Evolutionary conservation across 1,139 yeast genomes (phyloP).

Genomic region (Taiozyma sp.): DNA sequence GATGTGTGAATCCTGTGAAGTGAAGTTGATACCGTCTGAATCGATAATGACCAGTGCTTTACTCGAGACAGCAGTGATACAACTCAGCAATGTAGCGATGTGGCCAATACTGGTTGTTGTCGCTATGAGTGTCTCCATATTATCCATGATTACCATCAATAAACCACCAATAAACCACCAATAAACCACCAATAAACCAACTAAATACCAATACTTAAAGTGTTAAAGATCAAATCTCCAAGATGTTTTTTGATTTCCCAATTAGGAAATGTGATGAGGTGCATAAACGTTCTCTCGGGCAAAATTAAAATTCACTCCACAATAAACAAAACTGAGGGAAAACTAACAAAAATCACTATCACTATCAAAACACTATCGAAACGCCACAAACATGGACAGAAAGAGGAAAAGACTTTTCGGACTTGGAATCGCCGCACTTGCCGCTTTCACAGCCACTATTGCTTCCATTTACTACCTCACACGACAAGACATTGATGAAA

Average conservation of each 20-base stretch:
- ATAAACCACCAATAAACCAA: too few relatives aligned
- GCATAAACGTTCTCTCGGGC: not conserved
- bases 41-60: constrained; percentile 27
- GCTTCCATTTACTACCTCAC: constrained; percentile 1
- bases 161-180: too few relatives aligned
- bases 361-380: not conserved
- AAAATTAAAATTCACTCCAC: not conserved
- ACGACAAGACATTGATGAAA: not conserved
- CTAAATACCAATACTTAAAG: too few relatives aligned
- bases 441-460: not conserved
- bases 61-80: constrained; percentile 15
- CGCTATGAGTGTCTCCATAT: constrained; percentile 12
- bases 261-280: not conserved
- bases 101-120: constrained; percentile 21
- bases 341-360: too few relatives aligned
- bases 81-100: constrained; percentile 18
- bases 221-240: too few relatives aligned
- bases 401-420: not conserved
- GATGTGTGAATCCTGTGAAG: constrained; percentile 30
- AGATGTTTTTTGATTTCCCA: not conserved
- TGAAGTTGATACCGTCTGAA: constrained; percentile 33
- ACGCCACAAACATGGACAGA: not conserved
- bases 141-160: too few relatives aligned
- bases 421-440: not conserved
- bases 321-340: too few relatives aligned